Conservation (phyloP, 2,329 filamentous ascomycete genomes). For the Talaromyces albobiverticillius region DNA sequence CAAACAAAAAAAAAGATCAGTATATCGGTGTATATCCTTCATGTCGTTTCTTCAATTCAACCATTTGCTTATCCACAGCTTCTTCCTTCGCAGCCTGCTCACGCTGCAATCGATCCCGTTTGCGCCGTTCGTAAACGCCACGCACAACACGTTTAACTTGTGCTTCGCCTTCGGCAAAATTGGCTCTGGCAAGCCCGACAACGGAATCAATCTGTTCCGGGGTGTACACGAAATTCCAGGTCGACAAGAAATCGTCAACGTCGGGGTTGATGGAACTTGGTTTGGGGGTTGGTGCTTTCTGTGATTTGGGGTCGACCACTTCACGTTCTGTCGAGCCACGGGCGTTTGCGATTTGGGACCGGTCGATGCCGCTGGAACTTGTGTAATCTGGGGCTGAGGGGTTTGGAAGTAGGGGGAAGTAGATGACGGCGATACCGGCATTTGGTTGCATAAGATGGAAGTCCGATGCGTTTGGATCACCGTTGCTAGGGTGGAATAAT, state of each 20-base stretch:
- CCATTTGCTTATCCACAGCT: slow-evolving; percentile 1
- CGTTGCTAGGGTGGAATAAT: slow-evolving; percentile 39
- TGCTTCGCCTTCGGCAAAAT: slow-evolving; percentile 78
- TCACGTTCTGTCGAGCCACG: slow-evolving; percentile 14
- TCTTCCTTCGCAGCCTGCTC: slow-evolving; percentile 20
- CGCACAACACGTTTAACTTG: slow-evolving; percentile 74
- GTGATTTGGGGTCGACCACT: slow-evolving; percentile 1
- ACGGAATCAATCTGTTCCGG: slow-evolving; percentile 85
- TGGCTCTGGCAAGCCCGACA: slow-evolving; percentile 75
- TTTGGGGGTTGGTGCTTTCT: slow-evolving; percentile 40
- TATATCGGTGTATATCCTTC: slow-evolving; percentile 15
- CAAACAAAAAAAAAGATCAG: neutral
- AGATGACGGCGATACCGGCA: slow-evolving; percentile 84
- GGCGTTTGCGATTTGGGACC: slow-evolving; percentile 24
- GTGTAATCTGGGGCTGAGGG: slow-evolving; percentile 41
- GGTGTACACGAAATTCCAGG: slow-evolving; percentile 98
- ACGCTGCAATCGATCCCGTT: slow-evolving; percentile 47
- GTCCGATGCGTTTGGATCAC: slow-evolving; percentile 60
- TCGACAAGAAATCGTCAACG: slow-evolving; percentile 80
- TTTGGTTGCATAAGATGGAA: slow-evolving; percentile 71
- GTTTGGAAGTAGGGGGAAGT: slow-evolving; percentile 86
- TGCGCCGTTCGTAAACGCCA: slow-evolving; percentile 92
- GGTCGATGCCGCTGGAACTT: slow-evolving; percentile 14
- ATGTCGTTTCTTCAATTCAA: slow-evolving; percentile 9
- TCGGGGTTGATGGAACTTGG: slow-evolving; percentile 74